phyloP scores from a whole-genome alignment of 352 stramenopile species.

The Globisporangium splendens region DNA sequence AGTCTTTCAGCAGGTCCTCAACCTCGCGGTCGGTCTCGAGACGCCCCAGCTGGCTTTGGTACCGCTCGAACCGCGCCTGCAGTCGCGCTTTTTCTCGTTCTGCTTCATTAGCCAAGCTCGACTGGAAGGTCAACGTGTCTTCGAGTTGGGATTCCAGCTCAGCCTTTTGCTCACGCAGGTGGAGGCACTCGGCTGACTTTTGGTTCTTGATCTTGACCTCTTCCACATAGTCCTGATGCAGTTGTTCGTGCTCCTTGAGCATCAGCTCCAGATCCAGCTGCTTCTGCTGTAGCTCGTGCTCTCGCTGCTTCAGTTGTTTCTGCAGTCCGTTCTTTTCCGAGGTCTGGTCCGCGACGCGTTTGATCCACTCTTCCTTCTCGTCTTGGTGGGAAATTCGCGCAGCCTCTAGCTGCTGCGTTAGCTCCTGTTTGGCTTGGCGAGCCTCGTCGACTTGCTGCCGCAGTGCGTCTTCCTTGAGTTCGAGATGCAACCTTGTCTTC shows the following conservation, averaged over 20 bases:
- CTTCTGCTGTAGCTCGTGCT: conserved; percentile 33
- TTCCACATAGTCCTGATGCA: conserved; percentile 29
- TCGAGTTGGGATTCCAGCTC: conserved; percentile 26
- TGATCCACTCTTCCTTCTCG: conserved; percentile 64
- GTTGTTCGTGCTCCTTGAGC: conserved; percentile 40
- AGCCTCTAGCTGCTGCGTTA: conserved; percentile 31
- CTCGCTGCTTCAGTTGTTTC: conserved; percentile 44
- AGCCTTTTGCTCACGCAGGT: conserved; percentile 23
- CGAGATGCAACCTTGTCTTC: conserved; percentile 42
- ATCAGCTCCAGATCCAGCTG: conserved; percentile 36
- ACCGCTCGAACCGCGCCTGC: conserved; percentile 39
- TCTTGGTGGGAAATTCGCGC: conserved; percentile 31
- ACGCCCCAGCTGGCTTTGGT: conserved; percentile 55
- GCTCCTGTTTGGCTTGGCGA: conserved; percentile 29
- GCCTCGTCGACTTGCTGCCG: conserved; percentile 27
- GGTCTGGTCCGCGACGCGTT: conserved; percentile 53
- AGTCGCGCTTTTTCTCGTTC: conserved; percentile 35
- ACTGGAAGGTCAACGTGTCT: conserved; percentile 16
- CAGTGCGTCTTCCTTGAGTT: conserved; percentile 42
- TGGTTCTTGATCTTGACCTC: conserved; percentile 25
- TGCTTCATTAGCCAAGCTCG: conserved; percentile 19
- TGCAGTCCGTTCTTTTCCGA: conserved; percentile 51
- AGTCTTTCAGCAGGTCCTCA: conserved; percentile 47
- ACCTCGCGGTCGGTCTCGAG: conserved; percentile 49
- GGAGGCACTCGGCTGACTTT: conserved; percentile 19